Evolutionary conservation across 805 yeast genomes (phyloP).

Genomic region (Yueomyces sinensis): DNA sequence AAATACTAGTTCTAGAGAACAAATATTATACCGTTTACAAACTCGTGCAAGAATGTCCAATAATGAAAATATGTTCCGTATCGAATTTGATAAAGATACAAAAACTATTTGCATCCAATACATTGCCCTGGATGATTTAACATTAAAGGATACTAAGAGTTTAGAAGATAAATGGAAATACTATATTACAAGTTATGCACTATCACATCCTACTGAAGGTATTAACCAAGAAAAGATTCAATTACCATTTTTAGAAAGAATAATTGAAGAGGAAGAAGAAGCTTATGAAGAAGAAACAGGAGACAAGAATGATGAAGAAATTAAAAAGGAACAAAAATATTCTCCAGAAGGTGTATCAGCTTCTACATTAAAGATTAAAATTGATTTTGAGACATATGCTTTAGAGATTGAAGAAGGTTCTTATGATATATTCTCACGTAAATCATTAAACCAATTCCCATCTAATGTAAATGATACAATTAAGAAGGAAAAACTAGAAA

Average conservation of each 20-base stretch:
- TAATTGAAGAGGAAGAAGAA: constrained; percentile 43
- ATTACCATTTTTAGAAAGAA: constrained; percentile 63
- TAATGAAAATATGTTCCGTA: constrained; percentile 88
- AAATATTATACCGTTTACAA: constrained; percentile 80
- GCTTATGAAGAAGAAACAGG: constrained; percentile 26
- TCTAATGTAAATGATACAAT: constrained; percentile 12
- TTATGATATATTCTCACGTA: constrained; percentile 65
- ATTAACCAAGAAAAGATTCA: constrained; percentile 63
- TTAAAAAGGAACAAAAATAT: constrained; percentile 4
- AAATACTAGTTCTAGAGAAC: constrained; percentile 67
- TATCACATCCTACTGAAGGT: constrained; percentile 97
- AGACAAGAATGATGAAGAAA: neutral
- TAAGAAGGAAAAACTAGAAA: constrained; percentile 19
- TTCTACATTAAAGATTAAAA: constrained; percentile 64
- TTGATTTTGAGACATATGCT: constrained; percentile 66
- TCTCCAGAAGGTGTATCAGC: constrained; percentile 45
- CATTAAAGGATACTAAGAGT: constrained; percentile 55
- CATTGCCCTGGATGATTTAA: constrained; percentile 78
- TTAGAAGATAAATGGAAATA: constrained; percentile 84
- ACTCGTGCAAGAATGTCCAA: constrained; percentile 69
- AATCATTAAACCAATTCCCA: constrained; percentile 33
- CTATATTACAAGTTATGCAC: constrained; percentile 80
- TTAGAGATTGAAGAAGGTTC: constrained; percentile 71
- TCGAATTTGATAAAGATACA: constrained; percentile 47
- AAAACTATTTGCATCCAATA: constrained; percentile 58